phyloP scores from a whole-genome alignment of 2,329 filamentous ascomycete species.

The Alternaria consortialis region DNA sequence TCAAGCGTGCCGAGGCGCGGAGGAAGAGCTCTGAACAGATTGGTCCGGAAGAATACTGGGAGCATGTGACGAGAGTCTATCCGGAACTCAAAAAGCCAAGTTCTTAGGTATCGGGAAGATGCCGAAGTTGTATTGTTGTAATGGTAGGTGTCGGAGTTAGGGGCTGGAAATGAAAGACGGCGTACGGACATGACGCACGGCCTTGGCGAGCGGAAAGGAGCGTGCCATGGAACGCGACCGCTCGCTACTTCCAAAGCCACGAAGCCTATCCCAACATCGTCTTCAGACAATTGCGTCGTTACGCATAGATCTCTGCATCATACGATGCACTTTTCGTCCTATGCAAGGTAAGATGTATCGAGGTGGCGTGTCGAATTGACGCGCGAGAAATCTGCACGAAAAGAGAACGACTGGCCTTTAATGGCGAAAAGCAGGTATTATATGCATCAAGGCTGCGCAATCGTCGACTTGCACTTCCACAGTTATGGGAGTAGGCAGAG shows the following conservation, averaged over 20 bases:
- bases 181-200: conserved; percentile 4
- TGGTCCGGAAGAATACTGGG: conserved; percentile 12
- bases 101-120: conserved; percentile 6
- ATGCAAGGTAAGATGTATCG: neutral
- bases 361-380: neutral
- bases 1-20: conserved; percentile 12
- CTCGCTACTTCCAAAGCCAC: conserved; percentile 5
- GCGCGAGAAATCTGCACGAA: neutral
- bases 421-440: neutral
- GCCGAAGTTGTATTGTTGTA: neutral
- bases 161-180: neutral
- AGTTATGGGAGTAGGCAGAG: neutral
- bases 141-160: neutral
- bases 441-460: neutral
- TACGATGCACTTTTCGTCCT: neutral
- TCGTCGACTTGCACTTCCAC: neutral
- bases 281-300: neutral
- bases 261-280: conserved; percentile 20
- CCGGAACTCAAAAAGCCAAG: conserved; percentile 6
- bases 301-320: no score
- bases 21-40: conserved; percentile 12
- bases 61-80: conserved; percentile 10
- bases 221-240: conserved; percentile 11
- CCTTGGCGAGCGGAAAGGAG: conserved; percentile 15
- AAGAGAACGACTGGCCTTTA: neutral